Evolutionary conservation across 2,329 filamentous ascomycete species (phyloP), one percentile per base, ranked within the genome.

Genomic region (Diaporthe amygdali): DNA sequence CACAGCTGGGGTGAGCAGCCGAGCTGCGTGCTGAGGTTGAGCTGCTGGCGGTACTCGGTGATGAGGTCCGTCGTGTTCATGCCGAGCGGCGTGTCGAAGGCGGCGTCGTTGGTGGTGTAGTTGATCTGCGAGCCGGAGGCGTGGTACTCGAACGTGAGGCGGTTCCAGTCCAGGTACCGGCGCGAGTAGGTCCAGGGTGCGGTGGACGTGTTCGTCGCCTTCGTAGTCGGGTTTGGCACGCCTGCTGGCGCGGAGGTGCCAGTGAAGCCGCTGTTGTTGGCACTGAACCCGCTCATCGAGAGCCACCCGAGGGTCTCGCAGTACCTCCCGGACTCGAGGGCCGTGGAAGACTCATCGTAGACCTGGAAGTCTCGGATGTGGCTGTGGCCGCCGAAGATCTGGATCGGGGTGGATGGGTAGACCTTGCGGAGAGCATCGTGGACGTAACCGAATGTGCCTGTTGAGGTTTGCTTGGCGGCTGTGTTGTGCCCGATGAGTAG

Each of bases 291-390:
- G 63, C 85, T 86, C 81, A 92, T 87, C n/a, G 89, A 87, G 27
- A 92, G 78, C 88, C 89, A 93, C 30, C 91, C 91, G 0, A 92
- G 82, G 2, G 90, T 92, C 80, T 93, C 91, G 77, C 90, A 92
- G 79, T 92, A 93, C 66, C 89, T 85, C 7, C 89, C 90, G 3
- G 90, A 89, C 75, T 91, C 90, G 10, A 92, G 82, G 0, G 85
- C 90, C 5, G 90, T 90, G 7, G 88, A 86, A 75, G 85, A 86
- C 69, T 88, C 84, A 76, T 93, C 91, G 73, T 89, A 91, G 2
- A 91, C 87, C 22, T 84, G 85, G 77, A 92, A 91, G 77, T 93
- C 90, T 20, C 91, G 88, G 72, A 91, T 87, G 76, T 92, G 90
- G 46, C 83, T 87, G 79, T 92, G 90, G 12, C 90, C 90, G 25